Conservation (phyloP, 768 basidiomycete species). For the Mycena crocata region DNA sequence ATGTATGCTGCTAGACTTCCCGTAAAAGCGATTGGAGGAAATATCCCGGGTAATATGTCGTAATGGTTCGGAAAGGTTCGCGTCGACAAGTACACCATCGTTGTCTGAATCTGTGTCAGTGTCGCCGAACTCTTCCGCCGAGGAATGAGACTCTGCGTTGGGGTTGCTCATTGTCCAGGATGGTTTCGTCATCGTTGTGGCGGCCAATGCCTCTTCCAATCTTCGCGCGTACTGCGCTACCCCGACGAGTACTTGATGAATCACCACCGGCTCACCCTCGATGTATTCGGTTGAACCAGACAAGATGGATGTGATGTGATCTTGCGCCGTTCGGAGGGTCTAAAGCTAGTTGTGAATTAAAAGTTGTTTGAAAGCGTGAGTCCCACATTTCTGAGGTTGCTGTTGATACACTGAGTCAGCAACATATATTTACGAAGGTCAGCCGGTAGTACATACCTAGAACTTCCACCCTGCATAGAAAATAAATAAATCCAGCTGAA, state of each 20-base stretch:
- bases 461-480: not conserved
- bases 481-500: not conserved
- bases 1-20: constrained; percentile 52
- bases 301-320: constrained; percentile 22
- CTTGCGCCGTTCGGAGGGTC: constrained; percentile 7
- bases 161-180: not conserved
- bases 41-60: constrained; percentile 11
- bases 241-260: constrained; percentile 25
- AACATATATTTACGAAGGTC: not conserved
- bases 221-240: constrained; percentile 25
- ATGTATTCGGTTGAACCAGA: constrained; percentile 40
- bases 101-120: constrained; percentile 17
- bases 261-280: constrained; percentile 10
- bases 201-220: constrained; percentile 23
- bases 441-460: constrained; percentile 4
- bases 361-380: not conserved
- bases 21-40: constrained; percentile 40
- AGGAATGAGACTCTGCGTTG: not conserved
- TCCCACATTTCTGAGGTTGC: not conserved
- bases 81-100: constrained; percentile 23
- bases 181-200: not conserved
- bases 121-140: not conserved
- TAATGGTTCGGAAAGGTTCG: constrained; percentile 10
- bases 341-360: not conserved
- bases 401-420: not conserved